Conservation (phyloP, 140 eudicot species). For the Cichorium intybus region DNA sequence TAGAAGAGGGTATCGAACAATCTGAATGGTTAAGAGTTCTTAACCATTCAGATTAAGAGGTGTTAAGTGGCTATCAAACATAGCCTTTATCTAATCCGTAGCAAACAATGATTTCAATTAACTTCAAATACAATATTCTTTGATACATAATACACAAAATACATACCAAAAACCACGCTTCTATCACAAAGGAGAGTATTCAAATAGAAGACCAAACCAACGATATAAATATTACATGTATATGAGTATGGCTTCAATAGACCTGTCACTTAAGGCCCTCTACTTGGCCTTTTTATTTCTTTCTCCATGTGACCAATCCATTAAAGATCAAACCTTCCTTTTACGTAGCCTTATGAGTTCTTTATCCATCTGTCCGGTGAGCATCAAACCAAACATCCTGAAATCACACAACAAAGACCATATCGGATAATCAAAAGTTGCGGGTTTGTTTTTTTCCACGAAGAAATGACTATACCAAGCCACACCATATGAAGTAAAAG, state of each 20-base stretch:
- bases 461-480: conserved; percentile 98
- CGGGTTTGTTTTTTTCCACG: conserved; percentile 83
- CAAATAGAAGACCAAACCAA: conserved; percentile 8
- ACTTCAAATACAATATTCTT: conserved; percentile 15
- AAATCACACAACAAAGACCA: conserved; percentile 92
- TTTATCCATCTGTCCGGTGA: conserved; percentile 94
- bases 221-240: conserved; percentile 18
- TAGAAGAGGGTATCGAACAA: no score
- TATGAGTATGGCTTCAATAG: conserved; percentile 33
- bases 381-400: conserved; percentile 96
- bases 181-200: no score
- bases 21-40: no score
- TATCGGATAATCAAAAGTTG: conserved; percentile 83
- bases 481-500: conserved; percentile 73
- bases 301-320: not conserved
- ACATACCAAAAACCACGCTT: conserved; percentile 5
- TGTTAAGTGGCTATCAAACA: no score
- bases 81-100: not conserved
- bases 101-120: not conserved
- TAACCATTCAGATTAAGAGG: no score
- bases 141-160: conserved; percentile 6
- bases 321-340: conserved; percentile 42
- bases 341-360: conserved; percentile 96
- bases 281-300: not conserved
- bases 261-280: no score